Conservation (phyloP, 495 filamentous ascomycete species). For the Lentithecium fluviatile region DNA sequence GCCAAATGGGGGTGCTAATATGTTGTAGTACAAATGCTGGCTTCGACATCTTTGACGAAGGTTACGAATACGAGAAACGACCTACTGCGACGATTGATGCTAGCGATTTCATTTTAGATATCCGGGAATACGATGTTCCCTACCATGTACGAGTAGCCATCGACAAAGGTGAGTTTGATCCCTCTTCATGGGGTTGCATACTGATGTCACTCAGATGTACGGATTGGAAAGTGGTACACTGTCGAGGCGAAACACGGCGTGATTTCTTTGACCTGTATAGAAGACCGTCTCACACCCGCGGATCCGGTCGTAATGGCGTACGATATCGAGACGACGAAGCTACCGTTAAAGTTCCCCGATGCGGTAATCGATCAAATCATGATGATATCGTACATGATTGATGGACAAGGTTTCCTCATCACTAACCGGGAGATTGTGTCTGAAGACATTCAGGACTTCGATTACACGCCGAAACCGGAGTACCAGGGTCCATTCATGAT, state of each 20-base stretch:
- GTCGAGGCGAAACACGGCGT: conserved; percentile 91
- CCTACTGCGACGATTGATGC: conserved; percentile 79
- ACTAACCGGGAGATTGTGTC: conserved; percentile 98
- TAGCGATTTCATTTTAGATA: conserved; percentile 97
- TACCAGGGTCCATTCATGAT: conserved; percentile 94
- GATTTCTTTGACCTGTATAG: conserved; percentile 75
- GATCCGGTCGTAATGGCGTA: conserved; percentile 96
- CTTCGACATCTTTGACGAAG: conserved; percentile 95
- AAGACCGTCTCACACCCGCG: conserved; percentile 82
- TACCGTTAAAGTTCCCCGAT: conserved; percentile 97
- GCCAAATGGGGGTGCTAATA: conserved; percentile 36
- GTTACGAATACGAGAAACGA: conserved; percentile 80
- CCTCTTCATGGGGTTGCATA: neutral
- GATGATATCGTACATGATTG: conserved; percentile 99
- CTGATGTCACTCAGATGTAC: conserved; percentile 64
- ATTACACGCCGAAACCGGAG: conserved; percentile 96
- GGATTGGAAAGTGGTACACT: conserved; percentile 95
- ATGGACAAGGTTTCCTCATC: conserved; percentile 96
- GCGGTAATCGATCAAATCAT: conserved; percentile 94
- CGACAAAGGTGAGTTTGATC: conserved; percentile 67
- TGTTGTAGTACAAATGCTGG: conserved; percentile 69
- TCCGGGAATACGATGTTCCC: conserved; percentile 97
- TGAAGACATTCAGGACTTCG: conserved; percentile 95
- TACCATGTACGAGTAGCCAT: conserved; percentile 99
- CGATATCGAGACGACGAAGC: conserved; percentile 97